phyloP scores from a whole-genome alignment of 331 rosid genomes.

The Ulmus americana region DNA sequence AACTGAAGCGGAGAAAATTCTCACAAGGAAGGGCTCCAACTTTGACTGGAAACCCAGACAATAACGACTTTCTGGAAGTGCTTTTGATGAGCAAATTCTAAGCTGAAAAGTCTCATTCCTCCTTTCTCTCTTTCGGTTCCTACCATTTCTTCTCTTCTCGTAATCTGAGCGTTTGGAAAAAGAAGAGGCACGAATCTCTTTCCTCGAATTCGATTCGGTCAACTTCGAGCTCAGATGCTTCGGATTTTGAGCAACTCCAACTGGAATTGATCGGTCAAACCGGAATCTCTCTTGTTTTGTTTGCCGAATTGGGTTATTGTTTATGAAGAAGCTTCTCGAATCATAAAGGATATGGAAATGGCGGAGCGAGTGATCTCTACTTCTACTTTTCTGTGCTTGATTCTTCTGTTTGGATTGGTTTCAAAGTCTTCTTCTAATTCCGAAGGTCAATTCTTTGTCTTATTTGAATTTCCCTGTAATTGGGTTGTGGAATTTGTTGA shows the following conservation, averaged over 20 bases:
- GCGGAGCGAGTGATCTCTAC: constrained; percentile 29
- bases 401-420: constrained; percentile 40
- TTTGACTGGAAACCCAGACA: constrained; percentile 15
- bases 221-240: not conserved
- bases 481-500: constrained; percentile 10
- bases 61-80: constrained; percentile 8
- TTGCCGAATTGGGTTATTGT: not conserved
- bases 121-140: not conserved
- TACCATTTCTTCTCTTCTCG: not conserved
- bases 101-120: not conserved
- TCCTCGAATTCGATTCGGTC: constrained; percentile 18
- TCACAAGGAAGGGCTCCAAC: constrained; percentile 10
- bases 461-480: constrained; percentile 6
- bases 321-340: constrained; percentile 3
- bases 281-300: not conserved
- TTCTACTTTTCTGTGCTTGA: constrained; percentile 37
- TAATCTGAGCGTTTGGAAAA: not conserved
- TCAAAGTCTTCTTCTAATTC: constrained; percentile 41
- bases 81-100: too few relatives aligned
- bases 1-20: not conserved
- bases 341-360: constrained; percentile 7
- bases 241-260: not conserved
- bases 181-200: not conserved
- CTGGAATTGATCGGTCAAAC: constrained; percentile 18
- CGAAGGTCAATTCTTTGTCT: constrained; percentile 48